Evolutionary conservation across 1,284 basidiomycete genomes (phyloP), one percentile per base, ranked within the genome.

Genomic region (Apiotrichum mycotoxinovorans): DNA sequence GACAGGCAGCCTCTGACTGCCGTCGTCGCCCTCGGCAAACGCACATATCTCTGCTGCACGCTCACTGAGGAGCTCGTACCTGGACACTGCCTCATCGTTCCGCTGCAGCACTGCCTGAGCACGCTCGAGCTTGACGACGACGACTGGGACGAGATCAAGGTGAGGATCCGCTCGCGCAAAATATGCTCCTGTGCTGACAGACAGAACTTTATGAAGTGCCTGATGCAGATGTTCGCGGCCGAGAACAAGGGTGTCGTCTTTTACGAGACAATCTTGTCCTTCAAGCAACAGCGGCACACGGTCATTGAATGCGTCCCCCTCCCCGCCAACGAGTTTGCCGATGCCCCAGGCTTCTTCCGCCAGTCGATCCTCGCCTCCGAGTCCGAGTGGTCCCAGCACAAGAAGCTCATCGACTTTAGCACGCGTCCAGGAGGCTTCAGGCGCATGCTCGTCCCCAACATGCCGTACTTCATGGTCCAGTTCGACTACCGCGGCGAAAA

Each of bases 201-300:
- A 18, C 71, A 96, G 91, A 98, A 98, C 73, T 98, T 97, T 71
- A 97, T 97, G 92, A 99, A 99, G 78, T 95, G 91, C 66, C 80
- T 99, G 18, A 95, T 98, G 85, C 85, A 85, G 56, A 92, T 96
- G 89, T 93, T 87, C 65, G 87, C 90, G 0, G 87, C 90, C 64
- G 85, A 91, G 60, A 88, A 92, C 73, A 86, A 90, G 68, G 91
- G 91, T 0, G 88, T 94, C 25, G 78, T 98, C 20, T 98, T 98
- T 78, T 96, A 87, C 73, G 95, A 98, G 77, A 97, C 94, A 1
- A 86, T 97, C 30, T 79, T 91, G 42, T 87, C 81, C 18, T 81
- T 98, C 68, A 90, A 87, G 70, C 83, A 84, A 73, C 95, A 99
- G 72, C 85, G 83, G 58, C 96, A 98, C 74, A 91, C 91, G 0